phyloP scores from a whole-genome alignment of 2,329 filamentous ascomycete genomes.

The Penicillium sp. region DNA sequence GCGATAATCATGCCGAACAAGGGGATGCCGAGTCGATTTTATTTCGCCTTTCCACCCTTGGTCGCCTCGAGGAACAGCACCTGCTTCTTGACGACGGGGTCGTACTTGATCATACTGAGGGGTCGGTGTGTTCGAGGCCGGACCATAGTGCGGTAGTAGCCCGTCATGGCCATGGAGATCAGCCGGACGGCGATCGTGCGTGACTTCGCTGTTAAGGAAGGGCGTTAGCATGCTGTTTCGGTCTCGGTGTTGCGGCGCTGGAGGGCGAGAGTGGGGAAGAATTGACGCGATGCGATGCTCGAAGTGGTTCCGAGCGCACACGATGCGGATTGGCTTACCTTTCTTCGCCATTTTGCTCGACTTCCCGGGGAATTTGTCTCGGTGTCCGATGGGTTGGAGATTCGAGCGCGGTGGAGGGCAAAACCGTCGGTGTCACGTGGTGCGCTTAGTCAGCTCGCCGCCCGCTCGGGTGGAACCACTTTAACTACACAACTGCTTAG shows the following conservation, averaged over 20 bases:
- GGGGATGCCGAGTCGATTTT: slow-evolving; percentile 8
- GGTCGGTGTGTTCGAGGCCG: slow-evolving; percentile 76
- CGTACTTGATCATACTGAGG: slow-evolving; percentile 97
- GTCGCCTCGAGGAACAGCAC: slow-evolving; percentile 95
- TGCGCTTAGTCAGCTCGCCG: slow-evolving; percentile 4
- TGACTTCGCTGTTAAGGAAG: slow-evolving; percentile 64
- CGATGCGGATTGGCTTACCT: slow-evolving; percentile 4
- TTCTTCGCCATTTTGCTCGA: slow-evolving; percentile 25
- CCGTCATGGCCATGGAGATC: slow-evolving; percentile 97
- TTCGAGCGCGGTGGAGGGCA: slow-evolving; percentile 12
- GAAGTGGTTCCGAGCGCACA: background rate
- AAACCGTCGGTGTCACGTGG: slow-evolving; percentile 13
- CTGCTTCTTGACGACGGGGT: slow-evolving; percentile 92
- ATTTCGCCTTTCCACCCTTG: slow-evolving; percentile 59
- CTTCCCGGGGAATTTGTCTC: slow-evolving; percentile 12
- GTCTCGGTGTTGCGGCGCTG: background rate
- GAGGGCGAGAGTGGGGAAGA: background rate
- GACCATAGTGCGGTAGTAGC: slow-evolving; percentile 89
- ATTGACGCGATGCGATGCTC: background rate
- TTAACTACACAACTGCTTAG: no score
- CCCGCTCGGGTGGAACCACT: background rate
- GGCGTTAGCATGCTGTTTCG: slow-evolving; percentile 8
- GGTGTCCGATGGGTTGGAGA: slow-evolving; percentile 13
- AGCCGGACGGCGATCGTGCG: slow-evolving; percentile 90
- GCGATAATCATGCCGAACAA: background rate